Evolutionary conservation across 306 rosid species (phyloP).

Genomic region (Carpinus viminea): DNA sequence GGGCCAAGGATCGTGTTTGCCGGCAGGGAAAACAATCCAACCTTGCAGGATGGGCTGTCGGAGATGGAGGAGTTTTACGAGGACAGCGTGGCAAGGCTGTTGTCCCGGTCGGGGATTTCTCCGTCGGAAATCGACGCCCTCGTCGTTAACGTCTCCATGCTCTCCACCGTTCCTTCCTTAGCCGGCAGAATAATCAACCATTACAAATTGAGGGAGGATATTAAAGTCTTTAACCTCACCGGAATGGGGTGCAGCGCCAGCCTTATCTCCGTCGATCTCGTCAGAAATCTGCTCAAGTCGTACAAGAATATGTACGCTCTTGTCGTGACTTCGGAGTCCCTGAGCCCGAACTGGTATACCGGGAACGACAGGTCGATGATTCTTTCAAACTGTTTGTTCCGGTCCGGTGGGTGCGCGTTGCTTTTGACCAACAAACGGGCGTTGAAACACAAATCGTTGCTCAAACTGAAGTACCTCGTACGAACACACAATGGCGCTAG

Average conservation of each 20-base stretch:
- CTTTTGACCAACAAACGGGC: conserved; percentile 67
- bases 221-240: conserved; percentile 72
- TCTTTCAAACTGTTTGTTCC: conserved; percentile 67
- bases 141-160: conserved; percentile 79
- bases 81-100: conserved; percentile 55
- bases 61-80: conserved; percentile 84
- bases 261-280: conserved; percentile 63
- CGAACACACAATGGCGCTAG: conserved; percentile 79
- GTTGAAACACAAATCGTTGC: conserved; percentile 40
- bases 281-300: conserved; percentile 51
- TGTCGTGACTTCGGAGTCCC: conserved; percentile 71
- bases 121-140: conserved; percentile 75
- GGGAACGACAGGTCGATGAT: conserved; percentile 84
- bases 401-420: conserved; percentile 71
- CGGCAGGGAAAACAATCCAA: conserved; percentile 55
- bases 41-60: conserved; percentile 36
- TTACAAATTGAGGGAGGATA: conserved; percentile 70
- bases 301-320: conserved; percentile 60
- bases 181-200: conserved; percentile 55
- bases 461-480: conserved; percentile 59
- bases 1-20: conserved; percentile 66
- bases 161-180: conserved; percentile 58
- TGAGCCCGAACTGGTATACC: conserved; percentile 85
- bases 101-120: conserved; percentile 43
- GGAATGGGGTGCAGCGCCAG: conserved; percentile 98